Base-by-base conservation (phyloP, 1,139 yeast species). In the Yamadazyma songkhlaensis region DNA sequence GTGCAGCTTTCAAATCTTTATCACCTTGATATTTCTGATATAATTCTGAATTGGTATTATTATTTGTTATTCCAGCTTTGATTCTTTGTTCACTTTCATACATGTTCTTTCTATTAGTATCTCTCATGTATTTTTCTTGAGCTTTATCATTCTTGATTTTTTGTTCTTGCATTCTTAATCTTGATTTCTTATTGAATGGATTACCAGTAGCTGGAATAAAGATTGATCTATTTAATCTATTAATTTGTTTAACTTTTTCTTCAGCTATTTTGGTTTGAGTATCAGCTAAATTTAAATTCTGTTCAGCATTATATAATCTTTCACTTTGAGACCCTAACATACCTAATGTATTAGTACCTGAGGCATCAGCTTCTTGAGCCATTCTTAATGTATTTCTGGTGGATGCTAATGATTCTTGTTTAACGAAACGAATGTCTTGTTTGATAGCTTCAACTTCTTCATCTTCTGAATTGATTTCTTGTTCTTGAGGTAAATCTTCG, bases 271-370 rank as follows among this genome's bases (percentile, higher is more conserved):
- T 72, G 44, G 88, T 86, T 56, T 89, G 96, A 2, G 89, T 82
- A 43, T 82, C 86, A 32, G 95, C 87, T 40, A 85, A 64, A 40
- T 86, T 77, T 49, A 92, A 64, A 50, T 81, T 83, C 49, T 79
- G 81, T 57, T 90, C 97, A 13, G 92, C 81, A 53, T 77, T 79
- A 56, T 84, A 85, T 46, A 92, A 67, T 37, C 88, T 70, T 57
- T 89, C 97, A 39, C 95, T 82, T 60, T 94, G 98, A 14, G 92
- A 79, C 22, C 97, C 97, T 39, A 92, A 73, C 80, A 88, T 81
- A 21, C 97, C 97, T 49, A 90, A 65, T 0, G 97, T 84, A 57
- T 90, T 88, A 37, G 88, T 76, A 20, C 96, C 98, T 7, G 90
- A 78, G 38, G 84, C 85, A 58, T 90, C 97, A 0, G 97, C 97